Conservation (phyloP, 352 stramenopile species). For the Phytophthora citrophthora region DNA sequence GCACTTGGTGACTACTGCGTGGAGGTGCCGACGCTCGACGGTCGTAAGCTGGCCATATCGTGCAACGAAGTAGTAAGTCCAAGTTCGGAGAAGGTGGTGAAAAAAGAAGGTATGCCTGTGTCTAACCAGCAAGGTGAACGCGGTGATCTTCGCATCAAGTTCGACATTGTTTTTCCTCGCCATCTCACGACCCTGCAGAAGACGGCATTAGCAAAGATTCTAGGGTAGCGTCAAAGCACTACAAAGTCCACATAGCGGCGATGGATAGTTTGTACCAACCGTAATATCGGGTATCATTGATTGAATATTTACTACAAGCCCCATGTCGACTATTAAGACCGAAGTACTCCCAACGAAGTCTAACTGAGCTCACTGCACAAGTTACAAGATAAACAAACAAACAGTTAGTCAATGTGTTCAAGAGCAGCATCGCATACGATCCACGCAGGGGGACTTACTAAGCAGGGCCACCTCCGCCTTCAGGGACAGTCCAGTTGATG, state of each 20-base stretch:
- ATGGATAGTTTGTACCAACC: constrained; percentile 21
- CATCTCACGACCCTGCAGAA: constrained; percentile 94
- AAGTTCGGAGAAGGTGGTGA: constrained; percentile 91
- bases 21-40: constrained; percentile 96
- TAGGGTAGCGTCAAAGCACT: constrained; percentile 41
- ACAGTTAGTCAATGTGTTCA: constrained; percentile 31
- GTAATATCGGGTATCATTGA: constrained; percentile 28
- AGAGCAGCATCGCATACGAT: background rate
- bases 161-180: constrained; percentile 96
- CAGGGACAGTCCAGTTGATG: constrained; percentile 99
- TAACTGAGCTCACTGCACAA: constrained; percentile 76
- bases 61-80: constrained; percentile 94
- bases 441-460: constrained; percentile 90
- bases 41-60: constrained; percentile 92
- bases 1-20: constrained; percentile 95
- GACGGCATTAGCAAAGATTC: constrained; percentile 81
- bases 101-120: constrained; percentile 96
- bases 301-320: constrained; percentile 48
- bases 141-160: constrained; percentile 95
- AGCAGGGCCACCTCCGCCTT: constrained; percentile 97
- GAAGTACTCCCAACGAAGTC: constrained; percentile 15
- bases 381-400: constrained; percentile 23
- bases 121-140: constrained; percentile 57
- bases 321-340: constrained; percentile 13
- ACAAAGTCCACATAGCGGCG: too few species aligned